Percentiles rank a stretch among this genome's conserved stretches.
These are phyloP conservation scores for Monosporascus cannonballus DNA, from an alignment of 2,329 filamentous ascomycete species.

Conservation along the genomic window DNA sequence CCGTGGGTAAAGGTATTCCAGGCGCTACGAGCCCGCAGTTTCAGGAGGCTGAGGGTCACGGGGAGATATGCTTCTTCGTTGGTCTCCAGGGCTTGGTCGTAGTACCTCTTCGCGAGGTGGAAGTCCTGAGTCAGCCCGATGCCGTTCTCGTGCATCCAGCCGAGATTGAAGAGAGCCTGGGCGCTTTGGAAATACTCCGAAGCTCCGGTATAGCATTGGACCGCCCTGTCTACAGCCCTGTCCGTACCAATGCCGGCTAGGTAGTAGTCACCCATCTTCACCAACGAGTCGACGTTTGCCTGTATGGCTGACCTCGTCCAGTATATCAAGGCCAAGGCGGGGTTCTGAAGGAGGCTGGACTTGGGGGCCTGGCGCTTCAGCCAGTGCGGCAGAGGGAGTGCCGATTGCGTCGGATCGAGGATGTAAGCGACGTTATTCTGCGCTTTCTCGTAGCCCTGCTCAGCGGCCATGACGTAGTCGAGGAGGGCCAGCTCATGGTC, in stretches of 20 bases:
- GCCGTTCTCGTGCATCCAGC: conserved; percentile 99
- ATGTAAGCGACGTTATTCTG: conserved; percentile 88
- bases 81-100: conserved; percentile 85
- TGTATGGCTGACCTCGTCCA: conserved; percentile 95
- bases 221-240: conserved; percentile 74
- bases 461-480: conserved; percentile 78
- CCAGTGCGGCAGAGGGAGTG: conserved; percentile 49
- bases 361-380: conserved; percentile 36
- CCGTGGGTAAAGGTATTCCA: conserved; percentile 94
- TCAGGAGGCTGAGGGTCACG: conserved; percentile 80
- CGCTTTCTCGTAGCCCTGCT: conserved; percentile 84
- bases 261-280: conserved; percentile 99
- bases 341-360: conserved; percentile 41
- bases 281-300: conserved; percentile 83
- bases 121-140: conserved; percentile 91
- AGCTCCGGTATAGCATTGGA: conserved; percentile 85
- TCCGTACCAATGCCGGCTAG: conserved; percentile 71
- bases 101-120: conserved; percentile 93
- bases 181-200: conserved; percentile 88
- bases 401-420: conserved; percentile 66
- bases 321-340: conserved; percentile 71
- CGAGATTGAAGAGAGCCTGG: conserved; percentile 93
- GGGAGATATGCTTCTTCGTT: conserved; percentile 93
- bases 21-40: conserved; percentile 76
- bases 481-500: conserved; percentile 76